A percentile compares a stretch with the other conserved stretches of the same genome.
Evolutionary conservation across 805 yeast genomes (phyloP).

Genomic region (Starmerella riodocensis): DNA sequence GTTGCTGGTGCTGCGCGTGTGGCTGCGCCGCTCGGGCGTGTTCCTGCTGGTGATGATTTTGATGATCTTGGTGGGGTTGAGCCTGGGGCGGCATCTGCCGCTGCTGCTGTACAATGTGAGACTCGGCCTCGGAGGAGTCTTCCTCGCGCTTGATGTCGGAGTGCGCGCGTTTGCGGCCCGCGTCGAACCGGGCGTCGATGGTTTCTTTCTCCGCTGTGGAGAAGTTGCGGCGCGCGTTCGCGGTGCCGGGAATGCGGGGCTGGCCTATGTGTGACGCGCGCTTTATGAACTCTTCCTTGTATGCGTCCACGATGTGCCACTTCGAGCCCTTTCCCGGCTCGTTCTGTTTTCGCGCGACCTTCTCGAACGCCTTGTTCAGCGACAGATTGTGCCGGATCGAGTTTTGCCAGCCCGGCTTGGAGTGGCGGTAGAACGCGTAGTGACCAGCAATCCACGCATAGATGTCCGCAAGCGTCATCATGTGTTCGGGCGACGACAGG

Average conservation of each 20-base stretch:
- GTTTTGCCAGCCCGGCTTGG: conserved; percentile 97
- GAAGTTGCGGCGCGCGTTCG: too few relatives aligned
- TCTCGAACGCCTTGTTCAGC: conserved; percentile 91
- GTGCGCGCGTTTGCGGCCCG: not conserved
- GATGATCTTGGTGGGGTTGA: not conserved
- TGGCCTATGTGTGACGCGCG: too few relatives aligned
- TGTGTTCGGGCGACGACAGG: conserved; percentile 73
- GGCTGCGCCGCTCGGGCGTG: not conserved
- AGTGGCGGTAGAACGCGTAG: conserved; percentile 81
- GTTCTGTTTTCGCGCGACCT: conserved; percentile 86
- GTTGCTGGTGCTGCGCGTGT: not conserved
- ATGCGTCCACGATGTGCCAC: conserved; percentile 87
- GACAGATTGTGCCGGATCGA: conserved; percentile 92
- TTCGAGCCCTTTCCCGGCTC: conserved; percentile 99
- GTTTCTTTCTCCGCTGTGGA: too few relatives aligned
- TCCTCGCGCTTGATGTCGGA: not conserved
- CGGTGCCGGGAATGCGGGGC: too few relatives aligned
- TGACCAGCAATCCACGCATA: conserved; percentile 79
- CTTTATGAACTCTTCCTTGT: conserved; percentile 68
- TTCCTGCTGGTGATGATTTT: not conserved
- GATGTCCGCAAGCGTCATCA: conserved; percentile 78
- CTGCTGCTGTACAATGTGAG: too few relatives aligned
- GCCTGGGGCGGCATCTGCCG: not conserved
- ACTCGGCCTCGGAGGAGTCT: too few relatives aligned
- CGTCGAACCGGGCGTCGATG: too few relatives aligned